Percentiles rank a stretch among this genome's conserved stretches.
These are phyloP conservation scores for Gossypium trilobum DNA, from an alignment of 441 rosid species.

Conservation along the genomic window DNA sequence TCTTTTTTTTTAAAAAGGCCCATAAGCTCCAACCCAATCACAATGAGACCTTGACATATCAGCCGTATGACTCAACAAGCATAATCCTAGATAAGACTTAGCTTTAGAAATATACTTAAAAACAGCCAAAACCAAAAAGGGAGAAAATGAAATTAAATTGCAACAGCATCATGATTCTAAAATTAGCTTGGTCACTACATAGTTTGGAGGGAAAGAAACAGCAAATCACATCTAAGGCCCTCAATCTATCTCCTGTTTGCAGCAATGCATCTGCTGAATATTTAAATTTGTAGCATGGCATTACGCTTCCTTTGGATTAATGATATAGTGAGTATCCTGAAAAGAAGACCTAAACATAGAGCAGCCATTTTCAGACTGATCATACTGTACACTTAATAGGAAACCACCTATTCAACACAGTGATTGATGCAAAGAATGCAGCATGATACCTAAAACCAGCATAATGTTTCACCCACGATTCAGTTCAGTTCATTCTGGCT, in stretches of 20 bases:
- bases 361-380: background rate
- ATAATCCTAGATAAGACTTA: background rate
- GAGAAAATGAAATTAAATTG: background rate
- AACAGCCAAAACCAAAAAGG: background rate
- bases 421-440: slow-evolving; percentile 1
- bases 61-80: background rate
- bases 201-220: background rate
- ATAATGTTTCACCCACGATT: background rate
- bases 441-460: background rate
- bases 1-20: background rate
- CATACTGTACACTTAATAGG: background rate
- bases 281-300: background rate
- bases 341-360: background rate
- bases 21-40: background rate
- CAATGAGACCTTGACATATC: background rate
- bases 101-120: background rate
- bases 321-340: background rate
- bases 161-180: background rate
- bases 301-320: background rate
- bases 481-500: background rate
- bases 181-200: background rate
- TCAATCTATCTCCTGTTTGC: background rate
- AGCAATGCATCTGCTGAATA: background rate
- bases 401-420: background rate
- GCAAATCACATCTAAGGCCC: background rate